These are phyloP conservation scores for Westerdykella aurantiaca DNA, from an alignment of 2,329 filamentous ascomycete genomes.

Conservation along the genomic window DNA sequence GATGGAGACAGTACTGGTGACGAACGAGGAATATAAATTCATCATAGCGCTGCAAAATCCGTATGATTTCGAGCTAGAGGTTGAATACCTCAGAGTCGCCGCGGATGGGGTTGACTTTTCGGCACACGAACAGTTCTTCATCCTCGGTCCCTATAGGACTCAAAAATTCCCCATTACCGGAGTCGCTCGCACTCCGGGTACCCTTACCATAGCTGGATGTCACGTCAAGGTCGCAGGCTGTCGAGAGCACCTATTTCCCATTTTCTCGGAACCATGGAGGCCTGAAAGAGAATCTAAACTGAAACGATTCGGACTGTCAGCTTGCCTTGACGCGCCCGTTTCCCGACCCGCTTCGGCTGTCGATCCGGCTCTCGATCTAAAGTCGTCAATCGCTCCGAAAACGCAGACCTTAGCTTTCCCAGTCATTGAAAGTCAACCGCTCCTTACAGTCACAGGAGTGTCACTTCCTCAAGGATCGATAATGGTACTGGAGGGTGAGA, in stretches of 20 bases:
- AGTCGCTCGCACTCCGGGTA: constrained; percentile 60
- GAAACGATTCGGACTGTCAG: constrained; percentile 63
- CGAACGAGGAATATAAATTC: constrained; percentile 72
- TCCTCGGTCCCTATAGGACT: constrained; percentile 75
- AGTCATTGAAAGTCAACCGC: constrained; percentile 74
- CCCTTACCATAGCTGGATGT: constrained; percentile 70
- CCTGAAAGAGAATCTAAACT: constrained; percentile 64
- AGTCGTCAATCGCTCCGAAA: constrained; percentile 24
- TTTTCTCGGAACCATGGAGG: constrained; percentile 72
- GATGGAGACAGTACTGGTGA: constrained; percentile 66
- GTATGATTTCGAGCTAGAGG: constrained; percentile 85
- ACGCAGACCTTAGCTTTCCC: constrained; percentile 54
- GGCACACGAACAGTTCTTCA: constrained; percentile 56
- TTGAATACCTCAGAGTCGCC: constrained; percentile 73
- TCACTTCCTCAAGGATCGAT: constrained; percentile 77
- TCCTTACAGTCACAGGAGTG: constrained; percentile 67
- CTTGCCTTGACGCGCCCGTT: constrained; percentile 46
- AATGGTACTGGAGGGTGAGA: constrained; percentile 91
- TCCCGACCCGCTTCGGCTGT: constrained; percentile 34
- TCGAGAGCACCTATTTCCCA: constrained; percentile 73
- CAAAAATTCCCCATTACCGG: constrained; percentile 71
- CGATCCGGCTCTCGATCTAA: constrained; percentile 18
- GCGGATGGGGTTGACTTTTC: constrained; percentile 68
- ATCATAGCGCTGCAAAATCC: constrained; percentile 85
- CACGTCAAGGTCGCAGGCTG: constrained; percentile 76